Evolutionary conservation across 805 yeast genomes (phyloP).

Genomic region (Nakazawaea ishiwadae): DNA sequence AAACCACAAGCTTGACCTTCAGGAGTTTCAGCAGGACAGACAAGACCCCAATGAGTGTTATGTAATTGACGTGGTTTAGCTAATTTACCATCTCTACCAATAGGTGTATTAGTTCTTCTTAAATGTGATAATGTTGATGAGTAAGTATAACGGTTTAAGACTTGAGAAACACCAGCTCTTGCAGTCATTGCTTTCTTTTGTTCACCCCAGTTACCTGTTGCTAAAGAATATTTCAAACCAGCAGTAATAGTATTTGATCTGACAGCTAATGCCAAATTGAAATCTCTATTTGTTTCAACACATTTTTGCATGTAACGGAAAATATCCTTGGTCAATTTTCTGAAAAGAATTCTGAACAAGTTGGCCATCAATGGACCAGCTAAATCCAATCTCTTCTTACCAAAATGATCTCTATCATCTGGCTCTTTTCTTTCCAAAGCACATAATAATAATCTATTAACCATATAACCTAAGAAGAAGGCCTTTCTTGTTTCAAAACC

Average conservation of each 20-base stretch:
- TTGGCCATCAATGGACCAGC: conserved; percentile 98
- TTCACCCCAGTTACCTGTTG: conserved; percentile 99
- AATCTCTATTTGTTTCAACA: conserved; percentile 96
- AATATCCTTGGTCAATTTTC: conserved; percentile 93
- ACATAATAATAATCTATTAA: conserved; percentile 88
- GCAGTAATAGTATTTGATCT: conserved; percentile 96
- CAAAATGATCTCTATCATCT: conserved; percentile 99
- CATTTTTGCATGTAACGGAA: conserved; percentile 98
- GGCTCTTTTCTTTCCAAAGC: conserved; percentile 97
- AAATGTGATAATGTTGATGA: conserved; percentile 98
- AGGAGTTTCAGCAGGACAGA: conserved; percentile 99
- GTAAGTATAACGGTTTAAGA: conserved; percentile 94
- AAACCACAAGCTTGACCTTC: conserved; percentile 99
- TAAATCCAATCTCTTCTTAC: conserved; percentile 95
- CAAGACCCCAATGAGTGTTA: conserved; percentile 99
- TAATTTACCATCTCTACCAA: conserved; percentile 98
- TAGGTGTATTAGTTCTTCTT: conserved; percentile 98
- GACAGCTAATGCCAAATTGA: conserved; percentile 93
- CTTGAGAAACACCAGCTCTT: conserved; percentile 99
- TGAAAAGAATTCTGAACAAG: conserved; percentile 89
- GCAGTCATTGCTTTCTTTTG: conserved; percentile 99
- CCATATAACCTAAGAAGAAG: conserved; percentile 96
- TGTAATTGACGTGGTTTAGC: conserved; percentile 99
- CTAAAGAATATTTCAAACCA: conserved; percentile 94
- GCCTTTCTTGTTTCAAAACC: conserved; percentile 98